Conservation (phyloP, 2,329 filamentous ascomycete species). For the Hymenoscyphus fraxineus region DNA sequence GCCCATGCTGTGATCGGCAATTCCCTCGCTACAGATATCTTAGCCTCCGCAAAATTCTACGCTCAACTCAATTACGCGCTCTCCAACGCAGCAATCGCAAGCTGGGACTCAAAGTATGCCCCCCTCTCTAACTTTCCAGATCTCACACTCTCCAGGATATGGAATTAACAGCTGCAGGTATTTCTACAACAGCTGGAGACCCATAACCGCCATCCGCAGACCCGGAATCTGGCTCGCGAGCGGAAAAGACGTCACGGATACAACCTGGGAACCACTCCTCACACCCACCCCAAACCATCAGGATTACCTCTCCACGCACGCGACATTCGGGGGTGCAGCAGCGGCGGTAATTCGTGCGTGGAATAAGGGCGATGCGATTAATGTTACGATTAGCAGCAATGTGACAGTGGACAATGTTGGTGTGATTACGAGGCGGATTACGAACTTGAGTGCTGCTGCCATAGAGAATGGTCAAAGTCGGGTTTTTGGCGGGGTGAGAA, state of each 20-base stretch:
- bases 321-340: background rate
- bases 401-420: background rate
- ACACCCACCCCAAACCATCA: background rate
- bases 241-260: background rate
- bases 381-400: background rate
- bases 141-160: background rate
- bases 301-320: background rate
- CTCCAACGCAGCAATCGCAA: background rate
- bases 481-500: background rate
- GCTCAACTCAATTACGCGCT: background rate
- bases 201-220: background rate
- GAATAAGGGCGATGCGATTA: background rate
- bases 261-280: background rate
- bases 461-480: background rate
- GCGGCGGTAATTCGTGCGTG: background rate
- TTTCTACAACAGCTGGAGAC: background rate
- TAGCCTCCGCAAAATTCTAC: background rate
- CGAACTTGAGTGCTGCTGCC: background rate
- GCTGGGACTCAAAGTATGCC: background rate
- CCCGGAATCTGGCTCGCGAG: background rate
- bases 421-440: background rate
- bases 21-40: background rate
- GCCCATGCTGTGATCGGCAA: background rate
- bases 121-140: background rate
- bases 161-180: background rate